Percentiles rank a stretch among this genome's conserved stretches.
phyloP scores from a whole-genome alignment of 495 filamentous ascomycete species.

The Penicillium mononematosum region DNA sequence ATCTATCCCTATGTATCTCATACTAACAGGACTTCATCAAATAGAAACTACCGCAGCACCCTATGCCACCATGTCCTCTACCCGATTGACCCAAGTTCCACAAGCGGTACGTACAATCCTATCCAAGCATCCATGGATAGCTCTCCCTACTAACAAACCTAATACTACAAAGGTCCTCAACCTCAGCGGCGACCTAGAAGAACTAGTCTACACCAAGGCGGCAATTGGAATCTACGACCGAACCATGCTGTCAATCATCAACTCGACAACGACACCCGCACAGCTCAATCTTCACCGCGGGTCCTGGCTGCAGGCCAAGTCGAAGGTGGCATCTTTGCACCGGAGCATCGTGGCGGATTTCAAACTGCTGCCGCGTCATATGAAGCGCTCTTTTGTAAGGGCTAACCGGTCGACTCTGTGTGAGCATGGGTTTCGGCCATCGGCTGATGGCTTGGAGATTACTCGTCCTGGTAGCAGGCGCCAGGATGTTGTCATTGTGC shows the following conservation, averaged over 20 bases:
- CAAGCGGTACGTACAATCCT: not conserved
- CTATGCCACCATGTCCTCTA: not conserved
- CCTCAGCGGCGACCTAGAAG: not conserved
- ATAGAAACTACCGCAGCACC: not conserved
- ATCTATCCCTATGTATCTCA: not conserved
- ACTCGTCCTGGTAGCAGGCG: not conserved
- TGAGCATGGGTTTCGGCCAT: not conserved
- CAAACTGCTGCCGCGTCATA: not conserved
- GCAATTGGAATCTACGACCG: not conserved
- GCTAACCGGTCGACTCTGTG: not conserved
- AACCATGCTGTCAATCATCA: not conserved
- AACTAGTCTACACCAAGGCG: not conserved
- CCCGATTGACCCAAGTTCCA: not conserved
- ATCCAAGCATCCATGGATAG: not conserved
- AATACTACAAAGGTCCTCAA: not conserved
- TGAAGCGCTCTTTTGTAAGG: not conserved
- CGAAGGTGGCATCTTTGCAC: not conserved
- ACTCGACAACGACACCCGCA: not conserved
- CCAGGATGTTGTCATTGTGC: not conserved
- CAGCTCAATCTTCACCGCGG: not conserved
- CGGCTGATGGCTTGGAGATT: not conserved
- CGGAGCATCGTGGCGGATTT: slow-evolving; percentile 1
- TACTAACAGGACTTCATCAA: not conserved
- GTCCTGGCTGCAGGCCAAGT: not conserved
- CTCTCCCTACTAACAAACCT: not conserved